These are phyloP conservation scores for Prunus kanzakura DNA, from an alignment of 306 rosid genomes.

Conservation along the genomic window DNA sequence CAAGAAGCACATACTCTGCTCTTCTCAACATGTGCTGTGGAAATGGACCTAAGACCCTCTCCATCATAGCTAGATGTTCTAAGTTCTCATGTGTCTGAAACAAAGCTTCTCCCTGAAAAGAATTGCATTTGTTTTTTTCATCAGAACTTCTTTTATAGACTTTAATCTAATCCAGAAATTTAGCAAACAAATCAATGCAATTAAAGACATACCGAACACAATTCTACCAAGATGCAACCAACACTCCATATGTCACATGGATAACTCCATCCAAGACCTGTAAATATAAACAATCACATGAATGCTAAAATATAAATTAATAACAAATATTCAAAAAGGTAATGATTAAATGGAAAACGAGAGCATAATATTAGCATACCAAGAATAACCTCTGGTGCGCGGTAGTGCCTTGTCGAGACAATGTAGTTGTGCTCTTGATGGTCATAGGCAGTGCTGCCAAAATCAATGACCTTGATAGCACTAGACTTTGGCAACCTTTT, in stretches of 20 bases:
- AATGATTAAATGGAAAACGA: background rate
- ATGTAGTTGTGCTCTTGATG: constrained; percentile 69
- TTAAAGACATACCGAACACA: constrained; percentile 58
- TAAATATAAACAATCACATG: background rate
- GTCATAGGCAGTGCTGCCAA: constrained; percentile 79
- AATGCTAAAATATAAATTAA: background rate
- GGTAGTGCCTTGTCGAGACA: constrained; percentile 83
- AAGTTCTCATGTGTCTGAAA: constrained; percentile 86
- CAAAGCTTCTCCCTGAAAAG: constrained; percentile 72
- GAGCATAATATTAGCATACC: constrained; percentile 35
- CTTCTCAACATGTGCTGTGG: constrained; percentile 69
- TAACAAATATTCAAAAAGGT: background rate
- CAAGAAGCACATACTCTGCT: constrained; percentile 50
- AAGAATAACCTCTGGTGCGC: constrained; percentile 89
- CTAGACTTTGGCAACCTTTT: constrained; percentile 80
- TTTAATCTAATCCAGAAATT: background rate
- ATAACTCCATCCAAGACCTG: constrained; percentile 87
- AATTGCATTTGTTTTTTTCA: background rate
- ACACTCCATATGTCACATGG: constrained; percentile 88
- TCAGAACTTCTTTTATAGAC: background rate
- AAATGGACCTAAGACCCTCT: constrained; percentile 71
- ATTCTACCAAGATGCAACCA: constrained; percentile 78
- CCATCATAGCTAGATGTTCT: constrained; percentile 93
- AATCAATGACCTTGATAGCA: constrained; percentile 84
- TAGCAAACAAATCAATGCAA: background rate